Percentiles rank a stretch among this genome's conserved stretches.
phyloP scores from a whole-genome alignment of 768 basidiomycete species.

The Lactarius sp. region DNA sequence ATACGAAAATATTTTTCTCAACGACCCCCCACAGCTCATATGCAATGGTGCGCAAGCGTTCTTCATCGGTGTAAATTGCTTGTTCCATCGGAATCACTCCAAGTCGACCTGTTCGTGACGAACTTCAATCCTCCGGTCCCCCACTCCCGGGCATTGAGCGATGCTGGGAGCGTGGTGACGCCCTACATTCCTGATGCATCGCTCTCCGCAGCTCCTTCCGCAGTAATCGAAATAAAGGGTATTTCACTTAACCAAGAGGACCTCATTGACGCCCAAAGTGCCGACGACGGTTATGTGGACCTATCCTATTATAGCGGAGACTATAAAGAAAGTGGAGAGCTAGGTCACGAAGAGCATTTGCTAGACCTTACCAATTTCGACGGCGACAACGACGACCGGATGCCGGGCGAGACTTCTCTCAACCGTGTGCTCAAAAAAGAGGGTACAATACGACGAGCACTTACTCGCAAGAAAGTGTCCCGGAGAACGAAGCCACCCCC shows the following conservation, averaged over 20 bases:
- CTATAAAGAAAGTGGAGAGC: constrained; percentile 34
- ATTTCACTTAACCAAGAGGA: constrained; percentile 11
- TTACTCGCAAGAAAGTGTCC: constrained; percentile 34
- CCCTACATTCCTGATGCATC: background rate
- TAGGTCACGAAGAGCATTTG: constrained; percentile 45
- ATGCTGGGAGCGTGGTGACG: background rate
- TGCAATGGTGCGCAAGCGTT: constrained; percentile 70
- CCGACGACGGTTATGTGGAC: constrained; percentile 36
- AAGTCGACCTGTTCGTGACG: constrained; percentile 73
- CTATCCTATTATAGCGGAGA: constrained; percentile 41
- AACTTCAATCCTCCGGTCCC: constrained; percentile 36
- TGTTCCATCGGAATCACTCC: constrained; percentile 44
- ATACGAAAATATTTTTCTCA: background rate
- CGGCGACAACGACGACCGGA: constrained; percentile 57
- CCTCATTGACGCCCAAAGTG: background rate
- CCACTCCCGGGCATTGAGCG: background rate
- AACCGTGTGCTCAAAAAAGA: constrained; percentile 51
- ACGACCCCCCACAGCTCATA: constrained; percentile 45
- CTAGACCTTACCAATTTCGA: constrained; percentile 75
- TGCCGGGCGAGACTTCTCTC: constrained; percentile 54
- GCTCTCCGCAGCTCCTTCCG: background rate
- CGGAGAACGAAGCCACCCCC: constrained; percentile 3
- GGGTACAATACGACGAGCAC: constrained; percentile 53
- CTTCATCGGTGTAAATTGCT: constrained; percentile 58
- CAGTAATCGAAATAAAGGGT: constrained; percentile 1